A percentile compares a stretch with the other conserved stretches of the same genome.
These are phyloP conservation scores for Globisporangium megalacanthum DNA, from an alignment of 352 stramenopile species.

Conservation along the genomic window DNA sequence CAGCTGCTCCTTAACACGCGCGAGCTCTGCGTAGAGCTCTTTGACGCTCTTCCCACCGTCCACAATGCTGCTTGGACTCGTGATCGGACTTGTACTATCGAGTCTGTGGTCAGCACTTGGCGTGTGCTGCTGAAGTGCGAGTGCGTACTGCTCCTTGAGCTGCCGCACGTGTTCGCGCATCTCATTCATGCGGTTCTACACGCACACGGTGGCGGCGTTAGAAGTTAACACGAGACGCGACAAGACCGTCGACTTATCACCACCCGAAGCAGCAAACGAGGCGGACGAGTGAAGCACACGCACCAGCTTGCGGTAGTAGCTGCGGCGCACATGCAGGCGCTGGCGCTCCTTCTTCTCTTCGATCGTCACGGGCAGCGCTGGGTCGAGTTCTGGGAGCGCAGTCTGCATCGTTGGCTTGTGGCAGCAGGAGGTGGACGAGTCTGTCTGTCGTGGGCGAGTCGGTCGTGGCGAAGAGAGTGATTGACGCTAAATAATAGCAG, in stretches of 20 bases:
- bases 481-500: too few relatives aligned
- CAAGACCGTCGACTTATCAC: too few relatives aligned
- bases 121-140: slow-evolving; percentile 15
- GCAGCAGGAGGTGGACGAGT: background rate
- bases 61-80: slow-evolving; percentile 4
- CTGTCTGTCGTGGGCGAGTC: too few relatives aligned
- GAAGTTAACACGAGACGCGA: background rate
- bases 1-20: slow-evolving; percentile 45
- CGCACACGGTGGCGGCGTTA: too few relatives aligned
- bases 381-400: slow-evolving; percentile 3
- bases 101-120: background rate
- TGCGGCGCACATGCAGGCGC: slow-evolving; percentile 47
- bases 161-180: slow-evolving; percentile 28
- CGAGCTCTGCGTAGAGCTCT: slow-evolving; percentile 44
- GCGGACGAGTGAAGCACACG: background rate
- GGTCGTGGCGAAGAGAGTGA: too few relatives aligned
- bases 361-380: slow-evolving; percentile 14
- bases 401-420: background rate
- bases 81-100: slow-evolving; percentile 7
- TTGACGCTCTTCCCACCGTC: background rate
- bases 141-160: slow-evolving; percentile 31
- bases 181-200: slow-evolving; percentile 27
- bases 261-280: too few relatives aligned
- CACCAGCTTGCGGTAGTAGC: slow-evolving; percentile 40
- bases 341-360: slow-evolving; percentile 52